phyloP scores from a whole-genome alignment of 2,329 filamentous ascomycete genomes.

The Fusarium succisae region DNA sequence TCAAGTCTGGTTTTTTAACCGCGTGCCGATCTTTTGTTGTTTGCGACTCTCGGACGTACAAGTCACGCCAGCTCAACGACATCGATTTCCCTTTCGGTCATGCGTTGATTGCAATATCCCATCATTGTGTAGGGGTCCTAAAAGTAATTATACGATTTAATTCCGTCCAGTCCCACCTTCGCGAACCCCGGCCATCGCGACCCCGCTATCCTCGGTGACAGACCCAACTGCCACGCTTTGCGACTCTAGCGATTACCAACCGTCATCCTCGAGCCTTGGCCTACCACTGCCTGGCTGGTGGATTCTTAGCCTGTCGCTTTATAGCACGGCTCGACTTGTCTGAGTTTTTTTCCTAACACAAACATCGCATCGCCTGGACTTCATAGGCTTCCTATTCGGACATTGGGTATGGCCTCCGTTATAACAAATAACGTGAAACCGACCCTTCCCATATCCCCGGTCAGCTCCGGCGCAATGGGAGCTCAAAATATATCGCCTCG shows the following conservation, averaged over 20 bases:
- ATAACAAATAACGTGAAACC: slow-evolving; percentile 45
- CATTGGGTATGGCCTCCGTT: slow-evolving; percentile 42
- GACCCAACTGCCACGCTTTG: slow-evolving; percentile 21
- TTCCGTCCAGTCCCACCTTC: slow-evolving; percentile 34
- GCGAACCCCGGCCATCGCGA: slow-evolving; percentile 31
- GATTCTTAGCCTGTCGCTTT: slow-evolving; percentile 1
- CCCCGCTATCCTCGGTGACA: slow-evolving; percentile 35
- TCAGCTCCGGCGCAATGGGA: slow-evolving; percentile 54
- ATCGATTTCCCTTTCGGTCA: slow-evolving; percentile 28
- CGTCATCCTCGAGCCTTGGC: slow-evolving; percentile 16
- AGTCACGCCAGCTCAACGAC: slow-evolving; percentile 5
- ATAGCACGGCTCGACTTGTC: not conserved
- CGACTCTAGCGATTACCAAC: slow-evolving; percentile 23
- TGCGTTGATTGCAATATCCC: slow-evolving; percentile 31
- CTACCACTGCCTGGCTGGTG: slow-evolving; percentile 23
- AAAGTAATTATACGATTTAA: slow-evolving; percentile 33
- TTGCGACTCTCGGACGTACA: slow-evolving; percentile 6
- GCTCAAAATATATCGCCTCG: slow-evolving; percentile 50
- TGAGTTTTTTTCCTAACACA: not conserved
- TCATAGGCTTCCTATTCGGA: not conserved
- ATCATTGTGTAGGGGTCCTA: slow-evolving; percentile 37
- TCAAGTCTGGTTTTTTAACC: not conserved
- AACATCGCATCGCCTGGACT: not conserved
- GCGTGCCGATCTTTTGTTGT: slow-evolving; percentile 13
- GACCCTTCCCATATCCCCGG: slow-evolving; percentile 51